Conservation (phyloP, 208 protist species). For the Leishmania martiniquensis region DNA sequence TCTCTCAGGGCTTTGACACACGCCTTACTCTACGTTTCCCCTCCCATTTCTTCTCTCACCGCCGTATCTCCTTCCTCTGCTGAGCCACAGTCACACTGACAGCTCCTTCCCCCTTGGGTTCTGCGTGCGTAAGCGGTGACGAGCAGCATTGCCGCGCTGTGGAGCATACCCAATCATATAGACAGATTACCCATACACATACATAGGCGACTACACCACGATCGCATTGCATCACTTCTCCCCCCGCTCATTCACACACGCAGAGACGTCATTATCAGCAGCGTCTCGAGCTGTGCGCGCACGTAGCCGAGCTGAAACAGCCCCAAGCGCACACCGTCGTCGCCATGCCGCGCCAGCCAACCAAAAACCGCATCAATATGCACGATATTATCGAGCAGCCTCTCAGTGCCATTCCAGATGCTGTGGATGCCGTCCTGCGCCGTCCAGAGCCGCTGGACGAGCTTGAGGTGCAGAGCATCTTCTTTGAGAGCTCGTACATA, state of each 20-base stretch:
- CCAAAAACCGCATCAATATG: slow-evolving; percentile 90
- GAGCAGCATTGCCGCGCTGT: not conserved
- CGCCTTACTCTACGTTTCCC: not conserved
- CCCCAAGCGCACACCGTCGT: not conserved
- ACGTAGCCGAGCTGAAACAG: not conserved
- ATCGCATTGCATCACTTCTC: not conserved
- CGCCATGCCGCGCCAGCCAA: slow-evolving; percentile 66
- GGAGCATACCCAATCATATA: not conserved
- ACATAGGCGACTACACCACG: not conserved
- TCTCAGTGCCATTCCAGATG: slow-evolving; percentile 66
- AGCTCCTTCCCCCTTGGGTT: not conserved
- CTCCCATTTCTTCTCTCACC: too few relatives aligned
- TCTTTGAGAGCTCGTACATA: slow-evolving; percentile 78
- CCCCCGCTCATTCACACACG: too few relatives aligned
- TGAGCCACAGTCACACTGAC: not conserved
- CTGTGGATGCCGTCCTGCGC: slow-evolving; percentile 81
- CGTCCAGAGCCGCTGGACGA: slow-evolving; percentile 82
- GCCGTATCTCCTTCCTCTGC: not conserved
- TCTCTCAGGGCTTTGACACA: not conserved
- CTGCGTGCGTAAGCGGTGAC: not conserved
- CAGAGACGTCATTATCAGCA: not conserved
- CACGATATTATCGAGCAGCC: slow-evolving; percentile 89
- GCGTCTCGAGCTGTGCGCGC: not conserved
- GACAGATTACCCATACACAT: not conserved
- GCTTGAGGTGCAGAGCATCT: slow-evolving; percentile 81